Evolutionary conservation across 805 yeast genomes (phyloP), one percentile per base, ranked within the genome.

Genomic region (Alloascoidea africana): DNA sequence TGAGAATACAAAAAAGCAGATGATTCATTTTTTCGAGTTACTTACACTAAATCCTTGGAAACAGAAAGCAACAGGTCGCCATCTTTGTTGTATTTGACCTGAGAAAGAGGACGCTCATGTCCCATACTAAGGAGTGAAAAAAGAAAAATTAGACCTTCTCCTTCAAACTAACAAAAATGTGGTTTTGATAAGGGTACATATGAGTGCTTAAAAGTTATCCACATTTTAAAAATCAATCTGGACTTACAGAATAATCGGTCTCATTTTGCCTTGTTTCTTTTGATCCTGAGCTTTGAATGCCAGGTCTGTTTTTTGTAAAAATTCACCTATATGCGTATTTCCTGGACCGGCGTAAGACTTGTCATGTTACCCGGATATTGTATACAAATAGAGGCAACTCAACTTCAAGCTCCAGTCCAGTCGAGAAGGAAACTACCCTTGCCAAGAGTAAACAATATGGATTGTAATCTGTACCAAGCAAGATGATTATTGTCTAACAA

Each of bases 91-190:
- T 77, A 91, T 57, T 83, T 89, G 50, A 91, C 87, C 68, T 91
- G 97, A 36, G 97, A 87, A 50, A 91, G 66, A 47, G 97, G 85
- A 73, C 98, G 94, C 65, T 84, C 95, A 63, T 91, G 98, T 42
- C 97, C 97, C 70, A 82, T 81, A 51, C 56, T 44, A 18, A 49
- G 44, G 32, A 52, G 46, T 18, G 56, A 55, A 23, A 16, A 27
- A 18, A 15, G 16, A 13, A 18, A 16, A 16, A 18, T 17, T 19
- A 30, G 13, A 16, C 19, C 37, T 36, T 17, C 18, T 44, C 27
- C 41, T 42, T 27, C 16, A 32, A 14, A 14, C 14, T 15, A 27
- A n/a, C 5, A 13, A 16, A 4, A 15, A 14, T 18, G 13, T 14
- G n/a, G 5, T 18, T 18, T 2, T 13, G 14, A 23, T 4, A 41